phyloP scores from a whole-genome alignment of 2,329 filamentous ascomycete species.

The Shiraia sp. region DNA sequence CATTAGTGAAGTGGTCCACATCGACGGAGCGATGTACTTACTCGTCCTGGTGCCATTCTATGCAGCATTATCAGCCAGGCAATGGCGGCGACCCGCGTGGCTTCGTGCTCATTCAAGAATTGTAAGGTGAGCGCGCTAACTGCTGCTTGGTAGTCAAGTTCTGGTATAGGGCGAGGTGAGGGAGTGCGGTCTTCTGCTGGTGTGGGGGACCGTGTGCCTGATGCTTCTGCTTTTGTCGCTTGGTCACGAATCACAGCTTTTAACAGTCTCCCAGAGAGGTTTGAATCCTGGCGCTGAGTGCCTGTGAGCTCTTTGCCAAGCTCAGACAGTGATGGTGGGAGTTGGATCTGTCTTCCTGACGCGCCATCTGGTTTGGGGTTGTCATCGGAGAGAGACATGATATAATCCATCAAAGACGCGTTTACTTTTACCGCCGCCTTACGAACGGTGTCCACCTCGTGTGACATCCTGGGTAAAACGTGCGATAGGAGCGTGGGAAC shows the following conservation, averaged over 20 bases:
- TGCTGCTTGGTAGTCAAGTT: slow-evolving; percentile 94
- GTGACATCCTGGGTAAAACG: slow-evolving; percentile 91
- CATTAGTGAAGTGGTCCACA: slow-evolving; percentile 4
- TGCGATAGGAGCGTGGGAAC: slow-evolving; percentile 90
- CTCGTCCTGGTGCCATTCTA: slow-evolving; percentile 88
- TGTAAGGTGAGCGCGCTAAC: slow-evolving; percentile 91
- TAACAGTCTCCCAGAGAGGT: slow-evolving; percentile 39
- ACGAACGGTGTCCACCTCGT: slow-evolving; percentile 84
- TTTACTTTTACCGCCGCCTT: slow-evolving; percentile 90
- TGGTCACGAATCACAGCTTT: slow-evolving; percentile 43
- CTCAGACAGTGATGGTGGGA: slow-evolving; percentile 45
- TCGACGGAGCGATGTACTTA: slow-evolving; percentile 43
- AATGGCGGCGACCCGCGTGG: slow-evolving; percentile 87
- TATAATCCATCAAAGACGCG: slow-evolving; percentile 87
- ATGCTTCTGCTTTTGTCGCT: slow-evolving; percentile 28
- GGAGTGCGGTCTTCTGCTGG: slow-evolving; percentile 52
- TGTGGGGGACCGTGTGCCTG: slow-evolving; percentile 44
- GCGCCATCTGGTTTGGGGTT: slow-evolving; percentile 47
- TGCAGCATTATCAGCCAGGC: slow-evolving; percentile 99
- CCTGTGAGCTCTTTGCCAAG: slow-evolving; percentile 48
- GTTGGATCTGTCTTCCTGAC: slow-evolving; percentile 48
- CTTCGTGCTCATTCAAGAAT: slow-evolving; percentile 96
- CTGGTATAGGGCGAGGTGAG: slow-evolving; percentile 54
- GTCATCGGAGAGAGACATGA: slow-evolving; percentile 81
- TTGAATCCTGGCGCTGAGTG: slow-evolving; percentile 44